Percentiles rank a stretch among this genome's conserved stretches.
Conservation (phyloP, 2,329 filamentous ascomycete species). For the Westerdykella sp. region DNA sequence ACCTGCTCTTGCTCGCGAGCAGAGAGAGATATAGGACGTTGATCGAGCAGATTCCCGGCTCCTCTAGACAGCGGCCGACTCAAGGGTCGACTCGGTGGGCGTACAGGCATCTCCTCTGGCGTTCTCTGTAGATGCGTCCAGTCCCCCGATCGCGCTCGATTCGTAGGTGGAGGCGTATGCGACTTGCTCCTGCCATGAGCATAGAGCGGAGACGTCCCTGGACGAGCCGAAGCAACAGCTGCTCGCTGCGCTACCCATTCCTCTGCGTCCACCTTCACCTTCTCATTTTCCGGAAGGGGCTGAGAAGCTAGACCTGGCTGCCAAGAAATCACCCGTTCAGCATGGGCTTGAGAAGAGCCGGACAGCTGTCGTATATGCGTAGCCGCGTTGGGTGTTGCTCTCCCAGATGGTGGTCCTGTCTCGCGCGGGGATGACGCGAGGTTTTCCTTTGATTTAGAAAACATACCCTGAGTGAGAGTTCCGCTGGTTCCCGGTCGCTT, state of each 20-base stretch:
- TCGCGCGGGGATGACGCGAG: constrained; percentile 24
- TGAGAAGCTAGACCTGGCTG: constrained; percentile 60
- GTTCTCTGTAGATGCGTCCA: constrained; percentile 38
- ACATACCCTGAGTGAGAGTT: constrained; percentile 40
- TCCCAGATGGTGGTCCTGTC: constrained; percentile 23
- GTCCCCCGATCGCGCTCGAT: constrained; percentile 41
- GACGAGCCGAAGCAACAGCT: constrained; percentile 44
- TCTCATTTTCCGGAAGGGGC: constrained; percentile 35
- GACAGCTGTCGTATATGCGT: constrained; percentile 37
- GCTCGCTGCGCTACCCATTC: constrained; percentile 78
- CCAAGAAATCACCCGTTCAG: constrained; percentile 63
- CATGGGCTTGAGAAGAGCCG: constrained; percentile 45
- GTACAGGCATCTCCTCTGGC: constrained; percentile 17
- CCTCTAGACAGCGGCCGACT: constrained; percentile 53
- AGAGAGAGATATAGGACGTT: constrained; percentile 59
- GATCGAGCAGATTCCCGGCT: constrained; percentile 48
- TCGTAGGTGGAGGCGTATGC: constrained; percentile 40
- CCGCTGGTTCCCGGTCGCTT: constrained; percentile 53
- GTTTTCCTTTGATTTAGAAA: constrained; percentile 31
- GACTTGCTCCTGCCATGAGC: constrained; percentile 57
- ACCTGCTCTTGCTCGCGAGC: constrained; percentile 85
- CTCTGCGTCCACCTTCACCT: constrained; percentile 62
- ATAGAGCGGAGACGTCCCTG: constrained; percentile 37
- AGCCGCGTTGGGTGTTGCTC: constrained; percentile 36
- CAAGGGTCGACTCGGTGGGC: constrained; percentile 27